Evolutionary conservation across 371 early-diverging fungal genomes (phyloP).

Genomic region (Lichtheimia hyalospora): DNA sequence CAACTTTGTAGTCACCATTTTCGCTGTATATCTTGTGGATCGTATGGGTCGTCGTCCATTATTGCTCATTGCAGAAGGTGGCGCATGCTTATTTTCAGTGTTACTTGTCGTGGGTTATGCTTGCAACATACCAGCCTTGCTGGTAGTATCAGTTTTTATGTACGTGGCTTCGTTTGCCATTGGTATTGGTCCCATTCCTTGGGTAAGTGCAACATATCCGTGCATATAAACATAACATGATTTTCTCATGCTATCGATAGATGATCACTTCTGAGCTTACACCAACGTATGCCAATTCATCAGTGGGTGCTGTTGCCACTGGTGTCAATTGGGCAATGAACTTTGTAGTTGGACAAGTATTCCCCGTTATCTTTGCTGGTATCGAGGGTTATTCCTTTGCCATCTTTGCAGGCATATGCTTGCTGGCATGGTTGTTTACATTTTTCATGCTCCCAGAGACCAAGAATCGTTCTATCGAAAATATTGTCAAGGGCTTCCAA

Average conservation of each 20-base stretch:
- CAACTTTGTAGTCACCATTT: constrained; percentile 58
- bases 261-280: constrained; percentile 70
- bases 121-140: constrained; percentile 42
- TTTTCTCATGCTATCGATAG: background rate
- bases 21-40: constrained; percentile 66
- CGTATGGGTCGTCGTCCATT: constrained; percentile 69
- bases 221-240: background rate
- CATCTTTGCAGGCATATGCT: constrained; percentile 49
- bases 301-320: constrained; percentile 52
- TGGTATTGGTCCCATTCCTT: constrained; percentile 84
- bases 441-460: constrained; percentile 63
- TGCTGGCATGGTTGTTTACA: constrained; percentile 28
- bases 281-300: constrained; percentile 61
- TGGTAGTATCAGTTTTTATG: constrained; percentile 67
- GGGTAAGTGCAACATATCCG: constrained; percentile 30
- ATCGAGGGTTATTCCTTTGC: constrained; percentile 70
- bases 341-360: constrained; percentile 54
- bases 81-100: constrained; percentile 57
- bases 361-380: constrained; percentile 59
- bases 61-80: constrained; percentile 60
- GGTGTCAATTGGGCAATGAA: constrained; percentile 65
- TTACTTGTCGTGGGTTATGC: constrained; percentile 61
- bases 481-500: constrained; percentile 32
- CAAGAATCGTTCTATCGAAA: constrained; percentile 64
- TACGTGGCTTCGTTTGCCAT: constrained; percentile 82